phyloP scores from a whole-genome alignment of 495 filamentous ascomycete species.

The Neurospora sp. region DNA sequence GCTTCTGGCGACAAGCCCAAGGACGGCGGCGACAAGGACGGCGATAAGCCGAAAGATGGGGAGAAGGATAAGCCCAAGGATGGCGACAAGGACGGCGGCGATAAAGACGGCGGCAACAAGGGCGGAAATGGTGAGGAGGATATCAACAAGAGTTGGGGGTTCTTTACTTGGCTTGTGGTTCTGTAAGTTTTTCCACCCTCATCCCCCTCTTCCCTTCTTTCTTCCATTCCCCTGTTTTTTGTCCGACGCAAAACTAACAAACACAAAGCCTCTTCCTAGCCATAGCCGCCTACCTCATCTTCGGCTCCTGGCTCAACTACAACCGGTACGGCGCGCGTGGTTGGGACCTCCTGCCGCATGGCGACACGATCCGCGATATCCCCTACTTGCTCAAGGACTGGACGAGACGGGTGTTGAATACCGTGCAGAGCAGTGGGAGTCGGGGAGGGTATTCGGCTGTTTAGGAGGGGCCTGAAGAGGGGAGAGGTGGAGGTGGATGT shows the following conservation, averaged over 20 bases:
- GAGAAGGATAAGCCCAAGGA: too few relatives aligned
- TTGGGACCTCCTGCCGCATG: slow-evolving; percentile 91
- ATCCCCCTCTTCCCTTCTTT: neutral
- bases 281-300: slow-evolving; percentile 86
- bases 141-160: slow-evolving; percentile 59
- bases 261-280: slow-evolving; percentile 64
- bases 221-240: neutral
- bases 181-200: slow-evolving; percentile 53
- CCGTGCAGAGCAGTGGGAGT: slow-evolving; percentile 66
- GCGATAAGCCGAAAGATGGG: slow-evolving; percentile 11
- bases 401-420: slow-evolving; percentile 64
- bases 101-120: neutral
- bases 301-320: slow-evolving; percentile 98
- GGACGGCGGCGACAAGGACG: slow-evolving; percentile 36
- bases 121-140: slow-evolving; percentile 10
- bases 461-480: slow-evolving; percentile 26
- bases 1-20: slow-evolving; percentile 20
- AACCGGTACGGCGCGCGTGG: slow-evolving; percentile 90
- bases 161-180: slow-evolving; percentile 95
- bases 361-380: slow-evolving; percentile 82
- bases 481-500: slow-evolving; percentile 9
- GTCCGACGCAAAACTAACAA: slow-evolving; percentile 2
- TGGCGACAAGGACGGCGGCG: slow-evolving; percentile 32
- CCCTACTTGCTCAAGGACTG: slow-evolving; percentile 92
- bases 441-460: slow-evolving; percentile 93